Evolutionary conservation across 2,329 filamentous ascomycete genomes (phyloP).

Genomic region (Cercospora canescens): DNA sequence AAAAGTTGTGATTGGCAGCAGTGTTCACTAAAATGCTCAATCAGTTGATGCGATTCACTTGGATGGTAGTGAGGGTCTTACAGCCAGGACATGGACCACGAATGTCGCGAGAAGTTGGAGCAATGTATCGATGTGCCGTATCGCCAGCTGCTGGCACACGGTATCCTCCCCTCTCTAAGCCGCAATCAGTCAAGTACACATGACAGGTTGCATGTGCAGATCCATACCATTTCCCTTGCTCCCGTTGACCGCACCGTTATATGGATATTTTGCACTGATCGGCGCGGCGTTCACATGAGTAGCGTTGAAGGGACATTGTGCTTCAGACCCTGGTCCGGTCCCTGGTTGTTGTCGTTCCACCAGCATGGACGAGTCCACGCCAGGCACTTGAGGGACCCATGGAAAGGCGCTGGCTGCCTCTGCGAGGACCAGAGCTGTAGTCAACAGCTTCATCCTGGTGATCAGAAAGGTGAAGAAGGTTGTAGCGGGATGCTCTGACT

Average conservation of each 20-base stretch:
- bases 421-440: slow-evolving; percentile 22
- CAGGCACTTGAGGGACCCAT: slow-evolving; percentile 39
- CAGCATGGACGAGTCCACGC: slow-evolving; percentile 40
- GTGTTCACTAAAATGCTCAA: slow-evolving; percentile 34
- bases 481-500: background rate
- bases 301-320: slow-evolving; percentile 40
- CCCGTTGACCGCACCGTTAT: slow-evolving; percentile 47
- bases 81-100: slow-evolving; percentile 42
- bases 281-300: slow-evolving; percentile 40
- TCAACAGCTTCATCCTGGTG: slow-evolving; percentile 28
- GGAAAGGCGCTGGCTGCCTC: slow-evolving; percentile 39
- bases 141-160: slow-evolving; percentile 46
- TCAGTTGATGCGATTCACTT: background rate
- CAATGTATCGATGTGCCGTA: slow-evolving; percentile 39
- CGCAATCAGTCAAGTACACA: background rate
- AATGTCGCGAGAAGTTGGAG: slow-evolving; percentile 42
- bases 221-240: slow-evolving; percentile 35
- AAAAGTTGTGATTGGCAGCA: slow-evolving; percentile 47
- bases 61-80: slow-evolving; percentile 23
- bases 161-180: slow-evolving; percentile 41
- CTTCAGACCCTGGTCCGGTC: slow-evolving; percentile 30
- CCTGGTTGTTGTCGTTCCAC: slow-evolving; percentile 37
- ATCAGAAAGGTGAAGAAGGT: background rate
- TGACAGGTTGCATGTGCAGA: background rate
- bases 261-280: slow-evolving; percentile 40